A percentile compares a stretch with the other conserved stretches of the same genome.
These are phyloP conservation scores for Botryotinia globosa DNA, from an alignment of 2,329 filamentous ascomycete genomes.

Conservation along the genomic window DNA sequence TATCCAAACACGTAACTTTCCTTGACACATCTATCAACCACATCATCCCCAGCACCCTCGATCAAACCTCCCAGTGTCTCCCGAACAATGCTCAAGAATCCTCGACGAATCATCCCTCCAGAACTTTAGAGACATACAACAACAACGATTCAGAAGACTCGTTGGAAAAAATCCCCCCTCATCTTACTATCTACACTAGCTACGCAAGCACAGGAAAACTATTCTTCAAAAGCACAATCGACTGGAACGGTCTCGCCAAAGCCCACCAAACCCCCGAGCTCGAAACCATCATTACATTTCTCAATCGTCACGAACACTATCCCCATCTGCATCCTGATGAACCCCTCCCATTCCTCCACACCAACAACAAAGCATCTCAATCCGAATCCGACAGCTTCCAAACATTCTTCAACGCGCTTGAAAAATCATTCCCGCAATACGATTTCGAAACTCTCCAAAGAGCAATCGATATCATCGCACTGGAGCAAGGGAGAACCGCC, in stretches of 20 bases:
- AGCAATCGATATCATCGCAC: neutral
- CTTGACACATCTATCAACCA: neutral
- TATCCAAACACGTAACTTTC: neutral
- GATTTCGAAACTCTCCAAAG: neutral
- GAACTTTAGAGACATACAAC: rapidly evolving
- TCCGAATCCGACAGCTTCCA: neutral
- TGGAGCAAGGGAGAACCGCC: neutral
- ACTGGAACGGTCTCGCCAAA: neutral
- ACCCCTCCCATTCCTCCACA: rapidly evolving
- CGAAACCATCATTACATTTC: neutral
- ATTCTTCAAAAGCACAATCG: neutral
- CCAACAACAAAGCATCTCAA: neutral
- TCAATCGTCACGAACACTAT: neutral
- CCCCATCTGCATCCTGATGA: neutral
- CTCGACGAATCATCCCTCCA: neutral
- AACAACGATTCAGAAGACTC: neutral
- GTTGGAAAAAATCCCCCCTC: neutral
- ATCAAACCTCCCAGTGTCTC: neutral
- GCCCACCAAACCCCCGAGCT: neutral
- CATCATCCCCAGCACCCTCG: neutral
- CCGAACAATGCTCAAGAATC: neutral
- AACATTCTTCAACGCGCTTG: neutral
- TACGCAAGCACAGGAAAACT: neutral
- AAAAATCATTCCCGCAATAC: neutral
- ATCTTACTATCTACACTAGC: neutral